phyloP scores from a whole-genome alignment of 495 filamentous ascomycete genomes.

The Penicillium egyptiacum region DNA sequence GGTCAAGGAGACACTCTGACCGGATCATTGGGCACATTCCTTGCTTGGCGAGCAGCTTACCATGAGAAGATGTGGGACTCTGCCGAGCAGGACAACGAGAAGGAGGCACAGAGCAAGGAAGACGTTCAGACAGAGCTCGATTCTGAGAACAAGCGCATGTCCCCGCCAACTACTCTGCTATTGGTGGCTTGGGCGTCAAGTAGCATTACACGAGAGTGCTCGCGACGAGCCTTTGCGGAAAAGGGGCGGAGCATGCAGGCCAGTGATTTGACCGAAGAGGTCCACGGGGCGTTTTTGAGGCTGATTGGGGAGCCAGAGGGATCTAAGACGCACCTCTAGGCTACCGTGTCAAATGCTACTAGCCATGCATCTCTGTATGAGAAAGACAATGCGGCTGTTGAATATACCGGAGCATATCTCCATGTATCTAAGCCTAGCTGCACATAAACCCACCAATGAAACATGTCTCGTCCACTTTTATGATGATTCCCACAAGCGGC shows the following conservation, averaged over 20 bases:
- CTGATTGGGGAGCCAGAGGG: constrained; percentile 62
- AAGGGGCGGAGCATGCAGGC: constrained; percentile 90
- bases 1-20: constrained; percentile 97
- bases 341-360: background rate
- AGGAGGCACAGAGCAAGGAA: constrained; percentile 38
- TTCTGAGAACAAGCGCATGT: constrained; percentile 47
- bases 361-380: background rate
- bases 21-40: constrained; percentile 79
- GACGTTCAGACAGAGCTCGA: constrained; percentile 47
- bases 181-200: constrained; percentile 85
- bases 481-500: background rate
- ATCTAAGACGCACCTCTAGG: constrained; percentile 43
- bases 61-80: constrained; percentile 78
- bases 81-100: constrained; percentile 45
- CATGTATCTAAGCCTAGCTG: background rate
- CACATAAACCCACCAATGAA: background rate
- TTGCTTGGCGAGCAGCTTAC: constrained; percentile 87
- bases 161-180: constrained; percentile 63
- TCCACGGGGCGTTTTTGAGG: constrained; percentile 76
- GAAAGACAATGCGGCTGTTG: background rate
- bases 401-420: background rate
- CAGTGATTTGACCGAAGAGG: constrained; percentile 89
- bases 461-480: background rate
- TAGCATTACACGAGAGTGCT: constrained; percentile 87
- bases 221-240: constrained; percentile 80